Conservation (phyloP, 352 stramenopile genomes). For the Phytopythium oedochilum region DNA sequence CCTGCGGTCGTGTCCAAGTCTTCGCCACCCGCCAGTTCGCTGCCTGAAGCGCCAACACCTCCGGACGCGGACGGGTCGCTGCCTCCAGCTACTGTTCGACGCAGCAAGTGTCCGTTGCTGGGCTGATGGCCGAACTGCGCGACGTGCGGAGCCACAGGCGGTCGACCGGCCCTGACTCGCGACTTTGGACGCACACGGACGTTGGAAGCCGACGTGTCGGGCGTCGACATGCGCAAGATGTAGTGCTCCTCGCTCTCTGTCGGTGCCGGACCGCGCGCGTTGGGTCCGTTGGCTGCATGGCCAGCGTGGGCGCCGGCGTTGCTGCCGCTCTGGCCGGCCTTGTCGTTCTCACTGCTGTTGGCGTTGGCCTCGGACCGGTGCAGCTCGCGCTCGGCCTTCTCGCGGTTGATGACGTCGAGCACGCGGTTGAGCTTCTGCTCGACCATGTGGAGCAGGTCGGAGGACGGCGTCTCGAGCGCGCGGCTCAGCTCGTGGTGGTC, state of each 20-base stretch:
- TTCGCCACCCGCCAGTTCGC: neutral
- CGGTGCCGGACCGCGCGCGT: slow-evolving; percentile 45
- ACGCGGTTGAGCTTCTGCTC: slow-evolving; percentile 83
- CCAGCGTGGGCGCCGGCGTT: too few relatives aligned
- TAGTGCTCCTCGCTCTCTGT: slow-evolving; percentile 82
- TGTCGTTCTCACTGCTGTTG: slow-evolving; percentile 16
- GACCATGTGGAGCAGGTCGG: slow-evolving; percentile 70
- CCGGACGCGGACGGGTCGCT: neutral
- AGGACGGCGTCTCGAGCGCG: slow-evolving; percentile 61
- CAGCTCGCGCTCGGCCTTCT: slow-evolving; percentile 76
- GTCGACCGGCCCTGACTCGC: slow-evolving; percentile 19
- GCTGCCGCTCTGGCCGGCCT: slow-evolving; percentile 3
- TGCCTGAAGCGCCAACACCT: neutral
- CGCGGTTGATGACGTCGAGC: slow-evolving; percentile 78
- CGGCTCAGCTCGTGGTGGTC: slow-evolving; percentile 66
- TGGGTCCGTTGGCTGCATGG: slow-evolving; percentile 28
- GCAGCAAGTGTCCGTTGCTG: slow-evolving; percentile 2
- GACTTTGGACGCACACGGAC: slow-evolving; percentile 77
- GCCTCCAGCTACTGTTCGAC: neutral
- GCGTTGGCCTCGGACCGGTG: slow-evolving; percentile 58
- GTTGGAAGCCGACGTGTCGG: slow-evolving; percentile 60
- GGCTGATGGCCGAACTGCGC: slow-evolving; percentile 8
- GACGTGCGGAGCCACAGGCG: slow-evolving; percentile 2
- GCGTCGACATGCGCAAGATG: slow-evolving; percentile 75
- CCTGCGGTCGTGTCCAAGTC: neutral